Evolutionary conservation across 441 rosid genomes (phyloP), one percentile per base, ranked within the genome.

Genomic region (Syzygium syzygioides): DNA sequence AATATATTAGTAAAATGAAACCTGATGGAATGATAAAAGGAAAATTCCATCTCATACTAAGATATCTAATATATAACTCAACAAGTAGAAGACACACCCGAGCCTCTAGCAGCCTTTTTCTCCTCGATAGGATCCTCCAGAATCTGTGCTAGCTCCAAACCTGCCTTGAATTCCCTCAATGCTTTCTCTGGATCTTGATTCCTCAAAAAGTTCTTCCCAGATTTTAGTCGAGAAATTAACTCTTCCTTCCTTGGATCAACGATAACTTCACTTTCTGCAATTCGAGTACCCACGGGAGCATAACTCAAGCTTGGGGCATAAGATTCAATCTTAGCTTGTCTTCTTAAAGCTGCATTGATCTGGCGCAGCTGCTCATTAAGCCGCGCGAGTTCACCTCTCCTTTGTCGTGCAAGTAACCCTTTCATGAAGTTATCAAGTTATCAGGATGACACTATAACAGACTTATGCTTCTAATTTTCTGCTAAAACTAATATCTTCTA

Each of bases 81-180:
- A 59, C 60, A 79, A 28, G 52, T 60, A n/a, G 68, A 56, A 89
- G 37, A 91, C 93, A 32, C 37, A 91, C 99, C 99, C 95, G 95
- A 90, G 80, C 99, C 99, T 94, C 99, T 95, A 17, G 96, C 98
- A 90, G 99, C 99, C 90, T 98, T 98, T 91, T 97, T 98, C 90
- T 98, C 99, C 92, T 97, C 96, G 15, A 66, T 93, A 18, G 96
- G 96, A 93, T 98, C 99, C 87, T 92, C 87, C 32, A 97, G 89
- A 90, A 66, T 91, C 92, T 93, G 96, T 60, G 99, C 99, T 89
- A 98, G 96, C 90, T 95, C 97, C 89, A 98, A 95, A 87, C 98
- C 97, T 56, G 92, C 79, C 93, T 96, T 94, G 89, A 98, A 98
- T 94, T 98, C 98, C 2, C 57, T 86, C 89, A 90, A 97, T 60